phyloP scores from a whole-genome alignment of 2,329 filamentous ascomycete species.

The Fusarium sterilihyphosum region DNA sequence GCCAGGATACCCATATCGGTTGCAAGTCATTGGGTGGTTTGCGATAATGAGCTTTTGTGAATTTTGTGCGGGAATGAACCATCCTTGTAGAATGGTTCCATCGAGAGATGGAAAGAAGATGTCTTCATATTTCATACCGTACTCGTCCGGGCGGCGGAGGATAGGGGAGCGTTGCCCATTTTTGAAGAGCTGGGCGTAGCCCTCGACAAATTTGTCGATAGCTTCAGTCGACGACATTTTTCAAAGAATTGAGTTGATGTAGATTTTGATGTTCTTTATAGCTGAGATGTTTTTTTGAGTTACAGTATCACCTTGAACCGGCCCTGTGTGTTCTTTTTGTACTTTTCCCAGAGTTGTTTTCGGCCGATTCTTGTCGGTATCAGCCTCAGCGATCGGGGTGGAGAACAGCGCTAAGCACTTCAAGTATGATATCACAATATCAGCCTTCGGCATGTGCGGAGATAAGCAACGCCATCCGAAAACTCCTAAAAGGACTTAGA shows the following conservation, averaged over 20 bases:
- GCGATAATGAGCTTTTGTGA: background rate
- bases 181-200: background rate
- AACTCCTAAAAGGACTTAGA: no score
- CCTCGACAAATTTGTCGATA: background rate
- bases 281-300: background rate
- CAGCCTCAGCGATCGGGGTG: background rate
- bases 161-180: background rate
- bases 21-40: background rate
- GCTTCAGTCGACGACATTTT: background rate
- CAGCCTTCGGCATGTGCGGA: background rate
- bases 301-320: rapidly evolving
- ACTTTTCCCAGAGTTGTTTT: background rate
- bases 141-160: background rate
- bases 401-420: background rate
- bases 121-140: background rate
- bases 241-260: background rate
- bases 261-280: background rate
- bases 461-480: background rate
- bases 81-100: background rate
- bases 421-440: background rate
- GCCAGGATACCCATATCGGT: background rate
- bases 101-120: background rate
- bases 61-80: background rate
- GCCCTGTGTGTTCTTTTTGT: background rate
- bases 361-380: background rate